Evolutionary conservation across 768 basidiomycete genomes (phyloP).

Genomic region (Tulasnella sp.): DNA sequence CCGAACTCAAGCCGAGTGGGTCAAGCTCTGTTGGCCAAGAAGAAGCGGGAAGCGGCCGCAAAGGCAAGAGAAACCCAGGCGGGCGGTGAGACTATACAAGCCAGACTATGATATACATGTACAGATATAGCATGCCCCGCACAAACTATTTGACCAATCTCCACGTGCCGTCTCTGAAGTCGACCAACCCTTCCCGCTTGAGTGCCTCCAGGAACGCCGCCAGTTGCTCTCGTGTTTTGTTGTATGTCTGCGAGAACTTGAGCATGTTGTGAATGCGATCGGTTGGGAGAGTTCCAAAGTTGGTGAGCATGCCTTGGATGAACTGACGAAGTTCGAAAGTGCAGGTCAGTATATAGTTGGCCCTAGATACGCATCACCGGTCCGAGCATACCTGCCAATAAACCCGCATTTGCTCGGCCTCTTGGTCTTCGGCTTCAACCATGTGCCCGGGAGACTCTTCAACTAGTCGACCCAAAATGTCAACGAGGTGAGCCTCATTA

Average conservation of each 20-base stretch:
- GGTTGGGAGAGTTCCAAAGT: constrained; percentile 67
- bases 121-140: not conserved
- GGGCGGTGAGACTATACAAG: not conserved
- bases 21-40: constrained; percentile 59
- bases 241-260: constrained; percentile 76
- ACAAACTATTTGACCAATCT: constrained; percentile 39
- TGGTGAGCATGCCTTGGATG: constrained; percentile 89
- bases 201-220: constrained; percentile 76
- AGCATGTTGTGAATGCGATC: constrained; percentile 89
- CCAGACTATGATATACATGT: not conserved
- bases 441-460: not conserved
- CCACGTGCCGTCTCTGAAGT: constrained; percentile 68
- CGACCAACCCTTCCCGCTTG: constrained; percentile 69
- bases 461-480: not conserved
- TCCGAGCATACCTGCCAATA: constrained; percentile 71
- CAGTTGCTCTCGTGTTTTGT: constrained; percentile 75
- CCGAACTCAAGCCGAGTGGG: constrained; percentile 75
- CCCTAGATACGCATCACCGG: not conserved
- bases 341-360: constrained; percentile 15
- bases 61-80: not conserved
- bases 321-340: constrained; percentile 48
- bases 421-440: constrained; percentile 64
- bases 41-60: constrained; percentile 39
- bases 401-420: constrained; percentile 79
- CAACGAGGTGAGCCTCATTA: not conserved